A percentile compares a stretch with the other conserved stretches of the same genome.
Evolutionary conservation across 345 rosid genomes (phyloP).

Genomic region (Jatropha curcas): DNA sequence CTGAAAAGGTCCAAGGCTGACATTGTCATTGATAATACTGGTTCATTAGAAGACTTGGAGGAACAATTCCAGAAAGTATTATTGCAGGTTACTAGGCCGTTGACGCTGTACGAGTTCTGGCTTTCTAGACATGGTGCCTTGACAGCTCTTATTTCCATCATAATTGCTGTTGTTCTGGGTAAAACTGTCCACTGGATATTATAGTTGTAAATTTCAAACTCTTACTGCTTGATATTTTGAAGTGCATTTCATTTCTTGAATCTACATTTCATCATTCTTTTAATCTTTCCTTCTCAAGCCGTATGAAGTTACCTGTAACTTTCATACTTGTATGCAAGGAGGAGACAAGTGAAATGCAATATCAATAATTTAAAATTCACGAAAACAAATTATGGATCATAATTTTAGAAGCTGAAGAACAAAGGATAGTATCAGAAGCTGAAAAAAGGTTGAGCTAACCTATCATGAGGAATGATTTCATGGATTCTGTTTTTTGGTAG

Average conservation of each 20-base stretch:
- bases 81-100: conserved; percentile 54
- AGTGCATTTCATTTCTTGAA: neutral
- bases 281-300: neutral
- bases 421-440: too few species aligned
- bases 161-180: conserved; percentile 45
- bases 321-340: neutral
- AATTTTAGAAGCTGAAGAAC: too few species aligned
- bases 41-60: conserved; percentile 63
- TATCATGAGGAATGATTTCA: too few species aligned
- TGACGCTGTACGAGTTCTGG: conserved; percentile 82
- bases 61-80: conserved; percentile 56
- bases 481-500: too few species aligned
- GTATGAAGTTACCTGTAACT: neutral
- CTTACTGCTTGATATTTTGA: neutral
- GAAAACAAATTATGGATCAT: too few species aligned
- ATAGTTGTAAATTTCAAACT: neutral
- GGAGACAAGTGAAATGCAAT: too few species aligned
- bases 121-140: conserved; percentile 80
- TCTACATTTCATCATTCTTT: too few species aligned
- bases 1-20: conserved; percentile 66
- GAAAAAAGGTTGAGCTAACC: too few species aligned
- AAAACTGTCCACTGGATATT: conserved; percentile 29
- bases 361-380: too few species aligned
- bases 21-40: conserved; percentile 75
- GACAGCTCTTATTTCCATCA: conserved; percentile 44